Evolutionary conservation across 768 basidiomycete genomes (phyloP).

Genomic region (Boletus speciosus): DNA sequence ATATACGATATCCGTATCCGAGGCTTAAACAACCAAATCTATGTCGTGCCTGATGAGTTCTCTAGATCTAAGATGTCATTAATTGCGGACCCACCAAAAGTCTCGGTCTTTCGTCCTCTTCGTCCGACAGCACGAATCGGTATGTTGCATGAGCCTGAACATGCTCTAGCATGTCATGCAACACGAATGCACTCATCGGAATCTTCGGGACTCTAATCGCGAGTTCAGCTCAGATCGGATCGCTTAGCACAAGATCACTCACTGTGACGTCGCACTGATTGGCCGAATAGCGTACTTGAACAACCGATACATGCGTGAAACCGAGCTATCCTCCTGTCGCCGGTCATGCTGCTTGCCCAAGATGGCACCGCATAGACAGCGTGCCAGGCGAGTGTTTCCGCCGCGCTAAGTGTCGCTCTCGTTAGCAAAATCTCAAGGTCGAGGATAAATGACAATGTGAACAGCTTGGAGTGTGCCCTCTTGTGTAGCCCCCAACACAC

Average conservation of each 20-base stretch:
- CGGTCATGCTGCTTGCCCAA: slow-evolving; percentile 68
- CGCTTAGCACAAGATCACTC: slow-evolving; percentile 29
- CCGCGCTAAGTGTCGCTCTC: slow-evolving; percentile 38
- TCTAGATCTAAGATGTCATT: background rate
- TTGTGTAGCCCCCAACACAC: slow-evolving; percentile 86
- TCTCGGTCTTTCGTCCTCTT: slow-evolving; percentile 76
- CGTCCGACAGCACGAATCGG: slow-evolving; percentile 85
- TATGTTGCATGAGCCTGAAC: slow-evolving; percentile 92
- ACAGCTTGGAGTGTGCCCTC: slow-evolving; percentile 58
- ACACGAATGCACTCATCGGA: slow-evolving; percentile 84
- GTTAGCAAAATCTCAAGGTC: slow-evolving; percentile 20
- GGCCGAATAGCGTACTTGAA: slow-evolving; percentile 84
- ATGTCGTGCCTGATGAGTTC: background rate
- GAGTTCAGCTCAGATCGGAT: background rate
- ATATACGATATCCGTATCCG: slow-evolving; percentile 76
- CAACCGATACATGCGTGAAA: slow-evolving; percentile 56
- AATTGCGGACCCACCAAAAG: slow-evolving; percentile 57
- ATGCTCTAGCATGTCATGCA: slow-evolving; percentile 88
- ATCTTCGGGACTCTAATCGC: slow-evolving; percentile 35
- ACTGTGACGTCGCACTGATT: slow-evolving; percentile 60
- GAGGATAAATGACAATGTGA: background rate
- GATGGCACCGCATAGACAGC: slow-evolving; percentile 82
- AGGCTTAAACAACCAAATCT: slow-evolving; percentile 97
- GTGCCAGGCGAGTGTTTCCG: slow-evolving; percentile 62
- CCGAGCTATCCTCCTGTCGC: slow-evolving; percentile 27